Conservation (phyloP, 768 basidiomycete genomes). For the Cystofilobasidium capitatum region DNA sequence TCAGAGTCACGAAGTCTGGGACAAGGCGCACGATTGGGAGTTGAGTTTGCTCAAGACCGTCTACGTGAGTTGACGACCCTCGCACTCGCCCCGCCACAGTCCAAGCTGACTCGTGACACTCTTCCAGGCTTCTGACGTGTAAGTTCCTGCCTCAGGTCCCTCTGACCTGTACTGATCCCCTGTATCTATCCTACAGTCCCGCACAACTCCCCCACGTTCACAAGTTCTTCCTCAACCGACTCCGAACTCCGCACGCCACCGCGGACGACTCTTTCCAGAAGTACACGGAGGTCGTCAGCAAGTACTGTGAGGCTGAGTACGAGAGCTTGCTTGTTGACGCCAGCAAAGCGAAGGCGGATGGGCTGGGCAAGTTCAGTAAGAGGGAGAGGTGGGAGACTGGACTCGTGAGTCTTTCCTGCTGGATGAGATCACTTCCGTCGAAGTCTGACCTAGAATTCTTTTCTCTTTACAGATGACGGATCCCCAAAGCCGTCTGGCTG, state of each 20-base stretch:
- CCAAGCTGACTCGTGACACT: conserved; percentile 5
- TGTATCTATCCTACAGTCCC: conserved; percentile 37
- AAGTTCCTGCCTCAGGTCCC: not conserved
- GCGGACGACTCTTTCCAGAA: conserved; percentile 70
- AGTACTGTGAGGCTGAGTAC: conserved; percentile 64
- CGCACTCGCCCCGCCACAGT: not conserved
- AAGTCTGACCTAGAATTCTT: not conserved
- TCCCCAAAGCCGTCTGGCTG: not conserved
- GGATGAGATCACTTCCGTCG: no score
- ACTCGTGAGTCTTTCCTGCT: not conserved
- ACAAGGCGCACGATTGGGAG: conserved; percentile 64
- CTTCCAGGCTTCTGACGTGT: conserved; percentile 8
- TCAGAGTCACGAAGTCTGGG: conserved; percentile 52
- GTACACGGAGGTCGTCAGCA: conserved; percentile 83
- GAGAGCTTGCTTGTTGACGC: conserved; percentile 65
- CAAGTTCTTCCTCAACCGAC: conserved; percentile 53
- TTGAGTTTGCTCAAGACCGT: conserved; percentile 50
- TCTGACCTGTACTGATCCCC: not conserved
- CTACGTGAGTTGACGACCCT: conserved; percentile 44
- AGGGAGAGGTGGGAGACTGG: conserved; percentile 21
- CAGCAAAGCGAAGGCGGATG: conserved; percentile 50
- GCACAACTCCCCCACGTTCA: conserved; percentile 50
- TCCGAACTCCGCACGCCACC: conserved; percentile 65
- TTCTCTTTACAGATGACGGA: not conserved
- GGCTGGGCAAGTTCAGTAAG: conserved; percentile 4